These are phyloP conservation scores for Aaosphaeria arxii DNA, from an alignment of 2,329 filamentous ascomycete species.

Conservation along the genomic window DNA sequence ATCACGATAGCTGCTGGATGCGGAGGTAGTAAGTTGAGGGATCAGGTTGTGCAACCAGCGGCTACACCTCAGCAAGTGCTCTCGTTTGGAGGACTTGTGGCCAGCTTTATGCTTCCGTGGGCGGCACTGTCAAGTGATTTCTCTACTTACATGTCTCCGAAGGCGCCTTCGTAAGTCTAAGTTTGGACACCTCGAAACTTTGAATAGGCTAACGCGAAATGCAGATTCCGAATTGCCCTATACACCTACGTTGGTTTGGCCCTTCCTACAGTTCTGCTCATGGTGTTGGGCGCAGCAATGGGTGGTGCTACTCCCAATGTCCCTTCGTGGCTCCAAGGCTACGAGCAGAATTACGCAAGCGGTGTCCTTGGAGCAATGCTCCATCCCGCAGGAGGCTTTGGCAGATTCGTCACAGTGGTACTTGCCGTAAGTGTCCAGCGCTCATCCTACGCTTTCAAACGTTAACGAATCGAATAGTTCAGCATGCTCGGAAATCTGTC, in stretches of 20 bases:
- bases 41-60: slow-evolving; percentile 47
- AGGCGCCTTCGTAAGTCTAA: slow-evolving; percentile 47
- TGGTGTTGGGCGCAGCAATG: slow-evolving; percentile 64
- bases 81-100: slow-evolving; percentile 60
- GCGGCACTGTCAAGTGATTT: slow-evolving; percentile 59
- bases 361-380: slow-evolving; percentile 62
- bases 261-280: slow-evolving; percentile 56
- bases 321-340: slow-evolving; percentile 54
- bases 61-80: slow-evolving; percentile 48
- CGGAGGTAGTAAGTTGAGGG: slow-evolving; percentile 49
- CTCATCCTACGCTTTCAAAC: not conserved
- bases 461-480: slow-evolving; percentile 10
- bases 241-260: slow-evolving; percentile 58
- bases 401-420: slow-evolving; percentile 60
- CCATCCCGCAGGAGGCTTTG: slow-evolving; percentile 56
- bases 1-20: slow-evolving; percentile 56
- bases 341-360: slow-evolving; percentile 53
- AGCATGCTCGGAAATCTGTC: slow-evolving; percentile 57
- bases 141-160: slow-evolving; percentile 59
- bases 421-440: slow-evolving; percentile 47
- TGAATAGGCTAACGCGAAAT: not conserved
- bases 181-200: not conserved
- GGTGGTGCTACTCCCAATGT: slow-evolving; percentile 57
- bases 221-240: slow-evolving; percentile 44
- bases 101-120: slow-evolving; percentile 64